Base-by-base conservation (phyloP, 2,329 filamentous ascomycete genomes). In the Cercospora citrullina region DNA sequence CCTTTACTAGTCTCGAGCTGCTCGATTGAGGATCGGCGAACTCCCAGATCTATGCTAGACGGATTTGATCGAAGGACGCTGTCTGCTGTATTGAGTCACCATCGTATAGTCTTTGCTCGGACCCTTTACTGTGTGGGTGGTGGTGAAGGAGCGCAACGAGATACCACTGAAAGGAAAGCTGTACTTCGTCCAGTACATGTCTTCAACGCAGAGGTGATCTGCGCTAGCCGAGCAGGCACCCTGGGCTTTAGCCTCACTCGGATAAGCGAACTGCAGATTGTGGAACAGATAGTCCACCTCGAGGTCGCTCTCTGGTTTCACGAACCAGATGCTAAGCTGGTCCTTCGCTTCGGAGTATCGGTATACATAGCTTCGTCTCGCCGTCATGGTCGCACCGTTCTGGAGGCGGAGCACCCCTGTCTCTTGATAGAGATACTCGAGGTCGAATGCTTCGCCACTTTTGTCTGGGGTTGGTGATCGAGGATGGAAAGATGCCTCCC, bases 251-350 rank as follows among this genome's bases (percentile, higher is more conserved):
- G 72, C 4, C 39, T 77, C 75, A 1, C 73, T 73, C 0, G 82
- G 80, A 8, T 81, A 71, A 23, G 81, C 67, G 72, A 93, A 91
- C 59, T 87, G 82, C 33, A 93, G 80, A 69, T 88, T 84, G 73
- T 93, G 90, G 78, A 93, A 94, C 21, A 93, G 80, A 72, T 92
- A 90, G 74, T 92, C 90, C 0, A 88, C 89, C 14, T 84, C 84
- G 64, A 82, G 82, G 16, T 83, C 79, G 68, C 91, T 88, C 16
- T 90, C 86, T 7, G 75, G 73, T 70, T 88, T 87, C 45, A 87
- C 87, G 72, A 93, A 93, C 91, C 91, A 94, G 1, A 91, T 88
- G 68, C 87, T 90, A 23, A 94, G 80, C 30, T 77, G 78, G 73
- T 93, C 90, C 1, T 75, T 80, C 9, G 66, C 73, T 70, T 90